Evolutionary conservation across 495 filamentous ascomycete genomes (phyloP), one percentile per base, ranked within the genome.

Genomic region (Acidomyces sp.): DNA sequence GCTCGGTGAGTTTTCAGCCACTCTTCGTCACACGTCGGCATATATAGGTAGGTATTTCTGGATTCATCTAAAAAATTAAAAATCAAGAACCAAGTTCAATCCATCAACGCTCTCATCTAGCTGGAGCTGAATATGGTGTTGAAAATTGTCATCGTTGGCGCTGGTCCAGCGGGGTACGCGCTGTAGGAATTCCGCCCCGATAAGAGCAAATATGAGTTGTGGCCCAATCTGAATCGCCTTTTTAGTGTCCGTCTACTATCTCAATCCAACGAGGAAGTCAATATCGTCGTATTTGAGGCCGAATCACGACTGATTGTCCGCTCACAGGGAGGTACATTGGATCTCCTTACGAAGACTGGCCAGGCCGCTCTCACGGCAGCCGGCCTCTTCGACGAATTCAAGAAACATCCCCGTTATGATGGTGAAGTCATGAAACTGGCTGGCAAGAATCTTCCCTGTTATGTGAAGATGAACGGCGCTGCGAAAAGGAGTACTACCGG

Each of bases 221-320:
- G n/a, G n/a, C n/a, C n/a, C n/a, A n/a, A n/a, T n/a, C n/a, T n/a
- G n/a, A n/a, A n/a, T n/a, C n/a, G n/a, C n/a, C n/a, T n/a, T n/a
- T n/a, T n/a, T n/a, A n/a, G n/a, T n/a, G 74, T 70, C 12, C 66
- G 68, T 9, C 62, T 77, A 13, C 65, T 78, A 22, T 39, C 42
- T 20, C 57, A 65, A 37, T 44, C 59, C 5, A 49, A 55, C 19
- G 46, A 56, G 22, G 17, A 27, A 23, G 39, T 51, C 17, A 10
- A n/a, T 7, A 23, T 39, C 13, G 39, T 26, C 23, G 29, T 51
- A 17, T 58, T 70, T 45, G 54, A 62, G 23, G 55, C 58, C 43
- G 48, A 51, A 39, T 27, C 17, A 4, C 21, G 34, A 12, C 15
- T 46, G 10, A 27, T 46, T 33, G 36, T 51, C 32, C 48, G 48